Conservation (phyloP, 352 stramenopile genomes). For the Phytophthora cajani region DNA sequence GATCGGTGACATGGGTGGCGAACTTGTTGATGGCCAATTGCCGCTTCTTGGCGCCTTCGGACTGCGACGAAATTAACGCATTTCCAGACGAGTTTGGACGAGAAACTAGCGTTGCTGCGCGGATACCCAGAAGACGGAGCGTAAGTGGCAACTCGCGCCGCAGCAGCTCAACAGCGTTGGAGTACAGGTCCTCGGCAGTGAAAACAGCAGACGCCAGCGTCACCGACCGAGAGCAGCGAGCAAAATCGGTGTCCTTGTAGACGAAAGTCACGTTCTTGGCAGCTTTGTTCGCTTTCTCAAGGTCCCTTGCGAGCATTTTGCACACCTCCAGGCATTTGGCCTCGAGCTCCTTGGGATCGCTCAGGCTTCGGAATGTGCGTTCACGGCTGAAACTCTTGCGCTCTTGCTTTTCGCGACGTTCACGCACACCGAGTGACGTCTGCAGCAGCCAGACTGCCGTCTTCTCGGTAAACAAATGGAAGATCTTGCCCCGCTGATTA, state of each 20-base stretch:
- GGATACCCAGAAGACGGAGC: conserved; percentile 71
- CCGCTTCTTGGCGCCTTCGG: conserved; percentile 36
- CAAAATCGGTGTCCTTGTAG: conserved; percentile 76
- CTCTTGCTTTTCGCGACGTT: conserved; percentile 54
- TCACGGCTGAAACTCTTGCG: conserved; percentile 85
- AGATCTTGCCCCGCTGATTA: conserved; percentile 58
- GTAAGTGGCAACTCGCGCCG: conserved; percentile 72
- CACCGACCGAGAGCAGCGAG: conserved; percentile 57
- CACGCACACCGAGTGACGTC: conserved; percentile 71
- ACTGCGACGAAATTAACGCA: conserved; percentile 15
- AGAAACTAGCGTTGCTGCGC: conserved; percentile 54
- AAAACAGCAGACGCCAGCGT: conserved; percentile 50
- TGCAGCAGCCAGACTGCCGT: conserved; percentile 77
- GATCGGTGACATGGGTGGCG: conserved; percentile 22
- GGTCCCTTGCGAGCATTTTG: conserved; percentile 57
- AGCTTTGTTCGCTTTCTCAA: conserved; percentile 49
- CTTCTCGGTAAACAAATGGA: conserved; percentile 71
- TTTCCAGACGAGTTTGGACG: conserved; percentile 28
- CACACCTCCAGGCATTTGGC: conserved; percentile 76
- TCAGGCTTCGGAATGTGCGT: conserved; percentile 65
- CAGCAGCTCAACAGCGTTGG: conserved; percentile 54
- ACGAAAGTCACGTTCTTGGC: conserved; percentile 74
- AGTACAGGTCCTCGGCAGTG: conserved; percentile 55
- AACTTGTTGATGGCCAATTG: conserved; percentile 63
- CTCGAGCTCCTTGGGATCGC: conserved; percentile 51